A percentile compares a stretch with the other conserved stretches of the same genome.
Evolutionary conservation across 345 rosid genomes (phyloP).

Genomic region (Linum trigynum): DNA sequence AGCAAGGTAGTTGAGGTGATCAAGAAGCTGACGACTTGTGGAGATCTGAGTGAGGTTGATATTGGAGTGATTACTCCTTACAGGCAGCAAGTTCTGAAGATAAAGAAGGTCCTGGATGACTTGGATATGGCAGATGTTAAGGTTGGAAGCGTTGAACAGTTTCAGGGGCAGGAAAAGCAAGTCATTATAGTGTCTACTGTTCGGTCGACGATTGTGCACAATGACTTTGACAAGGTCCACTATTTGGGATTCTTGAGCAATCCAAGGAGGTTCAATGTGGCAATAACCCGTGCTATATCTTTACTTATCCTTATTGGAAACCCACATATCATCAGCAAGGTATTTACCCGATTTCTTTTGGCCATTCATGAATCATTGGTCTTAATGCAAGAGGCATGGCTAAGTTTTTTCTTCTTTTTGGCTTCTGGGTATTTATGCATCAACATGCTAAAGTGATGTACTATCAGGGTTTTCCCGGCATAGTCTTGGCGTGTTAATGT

Average conservation of each 20-base stretch:
- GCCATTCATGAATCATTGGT: background rate
- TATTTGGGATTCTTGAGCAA: slow-evolving; percentile 22
- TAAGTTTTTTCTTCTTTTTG: too few species aligned
- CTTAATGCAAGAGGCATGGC: too few species aligned
- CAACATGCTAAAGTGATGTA: too few species aligned
- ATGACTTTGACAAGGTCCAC: slow-evolving; percentile 17
- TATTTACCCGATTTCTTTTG: background rate
- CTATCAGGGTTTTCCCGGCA: too few species aligned
- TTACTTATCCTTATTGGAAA: slow-evolving; percentile 22
- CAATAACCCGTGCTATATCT: slow-evolving; percentile 20
- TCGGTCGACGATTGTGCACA: slow-evolving; percentile 34
- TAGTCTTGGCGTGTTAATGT: too few species aligned
- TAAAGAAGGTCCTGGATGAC: slow-evolving; percentile 57
- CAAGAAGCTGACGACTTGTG: slow-evolving; percentile 37
- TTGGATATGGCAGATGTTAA: slow-evolving; percentile 52
- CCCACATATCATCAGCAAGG: slow-evolving; percentile 24
- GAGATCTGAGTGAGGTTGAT: slow-evolving; percentile 43
- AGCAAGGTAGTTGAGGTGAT: slow-evolving; percentile 72
- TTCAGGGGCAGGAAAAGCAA: background rate
- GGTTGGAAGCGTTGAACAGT: slow-evolving; percentile 36
- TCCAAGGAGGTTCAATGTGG: slow-evolving; percentile 26
- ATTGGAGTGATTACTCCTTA: slow-evolving; percentile 87
- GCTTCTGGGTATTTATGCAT: too few species aligned
- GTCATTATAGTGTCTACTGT: slow-evolving; percentile 23
- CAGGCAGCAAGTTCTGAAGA: slow-evolving; percentile 76